phyloP scores from a whole-genome alignment of 2,329 filamentous ascomycete genomes.

The Ampelomyces quisqualis region DNA sequence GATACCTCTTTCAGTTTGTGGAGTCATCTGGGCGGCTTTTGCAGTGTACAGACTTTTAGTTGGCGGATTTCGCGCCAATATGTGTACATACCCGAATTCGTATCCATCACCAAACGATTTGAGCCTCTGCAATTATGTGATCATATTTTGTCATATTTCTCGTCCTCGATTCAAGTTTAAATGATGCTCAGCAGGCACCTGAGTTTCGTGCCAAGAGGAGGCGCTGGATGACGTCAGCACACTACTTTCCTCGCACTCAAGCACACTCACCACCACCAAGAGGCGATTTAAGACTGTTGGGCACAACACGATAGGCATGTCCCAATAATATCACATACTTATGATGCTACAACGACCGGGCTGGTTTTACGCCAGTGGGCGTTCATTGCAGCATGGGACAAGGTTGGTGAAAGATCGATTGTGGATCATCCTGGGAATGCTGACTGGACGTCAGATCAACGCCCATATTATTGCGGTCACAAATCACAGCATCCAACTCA shows the following conservation, averaged over 20 bases:
- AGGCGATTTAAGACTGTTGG: neutral
- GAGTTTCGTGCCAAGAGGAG: neutral
- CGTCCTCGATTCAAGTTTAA: no score
- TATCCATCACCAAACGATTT: neutral
- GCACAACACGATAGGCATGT: conserved; percentile 14
- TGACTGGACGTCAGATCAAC: conserved; percentile 22
- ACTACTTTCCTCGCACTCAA: neutral
- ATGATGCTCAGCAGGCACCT: no score
- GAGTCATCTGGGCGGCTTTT: conserved; percentile 37
- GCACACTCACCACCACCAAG: conserved; percentile 3
- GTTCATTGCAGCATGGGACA: conserved; percentile 17
- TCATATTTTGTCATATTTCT: neutral
- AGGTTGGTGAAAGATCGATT: conserved; percentile 23
- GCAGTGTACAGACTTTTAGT: conserved; percentile 27
- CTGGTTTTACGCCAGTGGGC: conserved; percentile 22
- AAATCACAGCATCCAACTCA: conserved; percentile 2
- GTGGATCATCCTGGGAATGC: conserved; percentile 25
- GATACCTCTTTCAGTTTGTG: conserved; percentile 40
- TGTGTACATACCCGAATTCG: conserved; percentile 17
- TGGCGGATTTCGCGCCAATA: conserved; percentile 18
- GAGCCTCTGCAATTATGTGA: neutral
- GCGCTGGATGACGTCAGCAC: conserved; percentile 4
- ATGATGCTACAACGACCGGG: conserved; percentile 22
- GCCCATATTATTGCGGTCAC: conserved; percentile 6
- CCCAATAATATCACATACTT: conserved; percentile 4